Evolutionary conservation across 2,329 filamentous ascomycete species (phyloP), one percentile per base, ranked within the genome.

Genomic region (Ambrosiella xylebori): DNA sequence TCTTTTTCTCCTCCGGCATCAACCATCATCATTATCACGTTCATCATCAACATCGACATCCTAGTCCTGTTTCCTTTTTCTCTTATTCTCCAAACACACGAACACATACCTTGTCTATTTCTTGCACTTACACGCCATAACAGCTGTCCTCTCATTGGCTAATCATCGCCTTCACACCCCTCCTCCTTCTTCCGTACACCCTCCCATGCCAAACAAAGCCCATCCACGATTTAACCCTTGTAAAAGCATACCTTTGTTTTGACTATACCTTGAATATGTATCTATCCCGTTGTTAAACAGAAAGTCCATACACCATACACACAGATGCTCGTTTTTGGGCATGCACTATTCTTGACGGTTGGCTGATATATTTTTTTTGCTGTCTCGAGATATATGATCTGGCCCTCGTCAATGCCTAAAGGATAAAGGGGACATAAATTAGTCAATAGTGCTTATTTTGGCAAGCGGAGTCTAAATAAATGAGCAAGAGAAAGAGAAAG

Each of bases 381-480:
- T 56, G 54, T 57, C 47, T 59, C 54, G 58, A 59, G 58, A 59
- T 44, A 56, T 59, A 53, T 56, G 57, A 54, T 51, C 57, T 56
- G 49, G 53, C 45, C 53, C 54, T 27, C 27, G 41, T 37, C 15
- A 52, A 15, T 54, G 44, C 39, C 27, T 38, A 39, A 27, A 27
- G 27, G 27, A 27, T 27, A 27, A 27, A 27, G 27, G 27, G 27
- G 4, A 27, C 27, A 27, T 27, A 27, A 27, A 27, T 27, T 27
- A 5, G 27, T 27, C 27, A 27, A 27, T 27, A 5, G 38, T 36
- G 36, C 40, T 45, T 44, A 27, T 57, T 57, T 57, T 40, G 47
- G 47, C 35, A 7, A 6, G 39, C 11, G 39, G 39, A 41, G 39
- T 27, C 27, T 27, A 27, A 27, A 27, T 27, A 27, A 27, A 3